Evolutionary conservation across 805 yeast species (phyloP).

Genomic region (Starmerella asiatica): DNA sequence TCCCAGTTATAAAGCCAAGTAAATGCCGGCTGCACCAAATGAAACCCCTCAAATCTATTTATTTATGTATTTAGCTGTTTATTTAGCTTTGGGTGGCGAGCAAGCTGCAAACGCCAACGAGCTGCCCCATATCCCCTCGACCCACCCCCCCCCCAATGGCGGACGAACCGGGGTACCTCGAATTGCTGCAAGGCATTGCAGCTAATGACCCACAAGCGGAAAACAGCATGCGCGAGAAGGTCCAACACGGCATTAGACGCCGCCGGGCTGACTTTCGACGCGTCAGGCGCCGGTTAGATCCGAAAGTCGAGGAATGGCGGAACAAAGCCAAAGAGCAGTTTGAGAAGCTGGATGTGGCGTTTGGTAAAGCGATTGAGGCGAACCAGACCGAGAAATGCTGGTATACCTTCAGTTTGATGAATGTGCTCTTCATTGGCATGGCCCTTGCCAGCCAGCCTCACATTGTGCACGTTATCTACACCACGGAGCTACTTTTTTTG

Average conservation of each 20-base stretch:
- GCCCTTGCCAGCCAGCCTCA: slow-evolving; percentile 67
- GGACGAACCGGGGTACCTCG: slow-evolving; percentile 24
- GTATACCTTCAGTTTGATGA: slow-evolving; percentile 57
- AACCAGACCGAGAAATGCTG: slow-evolving; percentile 58
- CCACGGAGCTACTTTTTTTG: slow-evolving; percentile 43
- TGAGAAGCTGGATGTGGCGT: slow-evolving; percentile 23
- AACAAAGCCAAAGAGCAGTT: slow-evolving; percentile 21
- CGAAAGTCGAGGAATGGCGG: slow-evolving; percentile 23
- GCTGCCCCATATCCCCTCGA: no score
- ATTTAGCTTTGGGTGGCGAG: no score
- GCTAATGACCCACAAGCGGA: slow-evolving; percentile 16
- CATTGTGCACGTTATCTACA: slow-evolving; percentile 63
- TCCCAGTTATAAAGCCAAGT: background rate
- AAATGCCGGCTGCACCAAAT: no score
- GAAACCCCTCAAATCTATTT: no score
- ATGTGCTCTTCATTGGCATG: slow-evolving; percentile 58
- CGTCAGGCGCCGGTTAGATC: slow-evolving; percentile 13
- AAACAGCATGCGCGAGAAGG: slow-evolving; percentile 21
- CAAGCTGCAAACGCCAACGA: no score
- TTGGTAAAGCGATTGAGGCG: slow-evolving; percentile 21
- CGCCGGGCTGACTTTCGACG: slow-evolving; percentile 8
- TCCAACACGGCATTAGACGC: slow-evolving; percentile 14
- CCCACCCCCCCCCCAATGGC: no score
- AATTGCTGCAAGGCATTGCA: slow-evolving; percentile 26
- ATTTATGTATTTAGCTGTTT: no score